phyloP scores from a whole-genome alignment of 2,329 filamentous ascomycete species.

The Alternaria sp. region DNA sequence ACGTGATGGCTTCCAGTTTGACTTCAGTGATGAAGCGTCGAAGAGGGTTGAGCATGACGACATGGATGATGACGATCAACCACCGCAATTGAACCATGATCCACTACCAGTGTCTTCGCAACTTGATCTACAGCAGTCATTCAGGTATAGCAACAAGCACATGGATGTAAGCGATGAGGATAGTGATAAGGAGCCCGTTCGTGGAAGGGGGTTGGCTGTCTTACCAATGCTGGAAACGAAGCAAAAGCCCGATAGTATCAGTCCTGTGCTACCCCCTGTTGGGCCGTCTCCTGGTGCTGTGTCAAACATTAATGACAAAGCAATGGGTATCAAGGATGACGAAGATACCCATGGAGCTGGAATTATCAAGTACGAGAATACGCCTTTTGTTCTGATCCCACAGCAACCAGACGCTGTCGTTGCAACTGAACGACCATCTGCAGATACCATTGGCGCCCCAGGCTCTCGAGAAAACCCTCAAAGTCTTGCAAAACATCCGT shows the following conservation, averaged over 20 bases:
- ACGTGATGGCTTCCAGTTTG: background rate
- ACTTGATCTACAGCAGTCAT: slow-evolving; percentile 11
- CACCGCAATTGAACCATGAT: slow-evolving; percentile 35
- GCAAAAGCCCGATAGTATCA: slow-evolving; percentile 28
- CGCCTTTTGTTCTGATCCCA: background rate
- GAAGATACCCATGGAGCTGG: background rate
- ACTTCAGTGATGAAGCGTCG: background rate
- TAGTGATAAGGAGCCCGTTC: slow-evolving; percentile 14
- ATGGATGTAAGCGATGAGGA: slow-evolving; percentile 25
- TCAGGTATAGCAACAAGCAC: slow-evolving; percentile 12
- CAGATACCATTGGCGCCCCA: background rate
- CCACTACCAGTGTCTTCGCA: slow-evolving; percentile 13
- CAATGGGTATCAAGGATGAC: background rate
- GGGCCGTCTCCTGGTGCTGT: slow-evolving; percentile 14
- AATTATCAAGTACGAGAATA: background rate
- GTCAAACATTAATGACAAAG: slow-evolving; percentile 4
- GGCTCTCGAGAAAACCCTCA: background rate
- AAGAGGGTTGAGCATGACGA: background rate
- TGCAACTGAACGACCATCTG: background rate
- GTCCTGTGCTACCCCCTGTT: slow-evolving; percentile 32
- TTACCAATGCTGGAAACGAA: slow-evolving; percentile 12
- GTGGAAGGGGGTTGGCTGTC: slow-evolving; percentile 7
- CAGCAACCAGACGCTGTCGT: background rate
- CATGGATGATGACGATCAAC: slow-evolving; percentile 27
- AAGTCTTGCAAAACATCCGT: background rate